These are phyloP conservation scores for Cochlearia excelsa DNA, from an alignment of 345 rosid genomes.

Conservation along the genomic window DNA sequence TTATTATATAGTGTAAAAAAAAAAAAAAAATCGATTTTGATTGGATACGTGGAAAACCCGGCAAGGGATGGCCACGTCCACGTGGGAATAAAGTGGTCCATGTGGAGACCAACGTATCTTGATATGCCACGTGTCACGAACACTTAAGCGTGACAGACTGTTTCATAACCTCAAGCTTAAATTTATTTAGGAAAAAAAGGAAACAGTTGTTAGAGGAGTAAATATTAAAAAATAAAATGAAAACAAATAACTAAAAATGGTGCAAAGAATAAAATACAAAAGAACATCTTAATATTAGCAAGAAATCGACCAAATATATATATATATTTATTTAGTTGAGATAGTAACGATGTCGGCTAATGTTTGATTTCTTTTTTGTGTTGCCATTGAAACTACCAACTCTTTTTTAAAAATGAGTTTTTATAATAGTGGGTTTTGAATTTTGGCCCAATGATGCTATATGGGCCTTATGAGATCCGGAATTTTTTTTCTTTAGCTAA, in stretches of 20 bases:
- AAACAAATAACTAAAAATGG: too few relatives aligned
- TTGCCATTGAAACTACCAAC: too few relatives aligned
- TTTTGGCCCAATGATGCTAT: too few relatives aligned
- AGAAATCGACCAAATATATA: too few relatives aligned
- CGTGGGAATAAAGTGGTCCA: constrained; percentile 40
- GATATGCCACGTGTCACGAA: constrained; percentile 18
- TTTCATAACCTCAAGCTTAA: constrained; percentile 14
- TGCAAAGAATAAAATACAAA: too few relatives aligned
- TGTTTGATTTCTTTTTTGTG: too few relatives aligned
- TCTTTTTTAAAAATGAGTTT: too few relatives aligned
- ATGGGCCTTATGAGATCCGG: too few relatives aligned
- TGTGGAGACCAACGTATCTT: constrained; percentile 21
- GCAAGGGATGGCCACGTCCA: constrained; percentile 39
- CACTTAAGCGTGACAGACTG: constrained; percentile 31
- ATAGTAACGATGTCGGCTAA: neutral
- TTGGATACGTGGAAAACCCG: constrained; percentile 31
- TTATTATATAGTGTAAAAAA: too few relatives aligned
- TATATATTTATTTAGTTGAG: neutral
- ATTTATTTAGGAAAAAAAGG: neutral
- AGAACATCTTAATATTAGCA: too few relatives aligned
- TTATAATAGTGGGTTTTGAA: too few relatives aligned
- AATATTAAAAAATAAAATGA: neutral
- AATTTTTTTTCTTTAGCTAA: too few relatives aligned
- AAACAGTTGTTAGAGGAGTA: neutral
- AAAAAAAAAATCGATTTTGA: constrained; percentile 15